Base-by-base conservation (phyloP, 2,329 filamentous ascomycete species). In the Aspergillus chevalieri region DNA sequence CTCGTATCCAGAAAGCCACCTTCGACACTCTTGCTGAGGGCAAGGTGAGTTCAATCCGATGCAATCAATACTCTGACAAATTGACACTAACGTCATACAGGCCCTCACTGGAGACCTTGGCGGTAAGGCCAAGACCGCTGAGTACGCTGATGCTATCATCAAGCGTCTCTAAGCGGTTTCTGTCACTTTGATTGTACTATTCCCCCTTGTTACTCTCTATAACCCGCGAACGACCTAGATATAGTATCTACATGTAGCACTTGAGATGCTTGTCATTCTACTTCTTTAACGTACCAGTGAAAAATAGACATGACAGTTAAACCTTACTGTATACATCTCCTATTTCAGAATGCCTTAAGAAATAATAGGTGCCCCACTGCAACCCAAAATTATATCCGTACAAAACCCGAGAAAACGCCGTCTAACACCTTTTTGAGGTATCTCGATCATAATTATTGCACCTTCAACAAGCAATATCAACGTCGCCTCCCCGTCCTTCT, bases 1-100 rank as follows among this genome's bases (percentile, higher is more conserved):
- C 79, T 71, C 85, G 84, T 72, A 97, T 98, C 68, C 89, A 97
- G 81, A 87, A 83, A 74, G 93, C 93, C 59, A 94, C 92, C 68
- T 97, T 98, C 74, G 88, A 87, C 71, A 95, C 91, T 54, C 82
- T 98, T 59, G 86, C 90, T 53, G 91, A 98, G 81, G 93, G 93
- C 78, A 96, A 96, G 86, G 79, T 82, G 68, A 63, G 74, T 64
- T 48, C 46, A 46, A 33, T 41, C 19, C 38, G 10, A 41, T 42
- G 19, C 9, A 3, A n/a, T 21, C 30, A 14, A 19, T n/a, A 21
- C 28, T 22, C n/a, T 22, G 22, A 9, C 42, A 38, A 44, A 42
- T 17, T 4, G 6, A 43, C 55, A 46, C 55, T 57, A 48, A 62
- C 50, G 4, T 51, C 43, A 17, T 30, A 33, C 64, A 82, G 80